Evolutionary conservation across 495 filamentous ascomycete species (phyloP), one percentile per base, ranked within the genome.

Genomic region (Penicillium coffeae): DNA sequence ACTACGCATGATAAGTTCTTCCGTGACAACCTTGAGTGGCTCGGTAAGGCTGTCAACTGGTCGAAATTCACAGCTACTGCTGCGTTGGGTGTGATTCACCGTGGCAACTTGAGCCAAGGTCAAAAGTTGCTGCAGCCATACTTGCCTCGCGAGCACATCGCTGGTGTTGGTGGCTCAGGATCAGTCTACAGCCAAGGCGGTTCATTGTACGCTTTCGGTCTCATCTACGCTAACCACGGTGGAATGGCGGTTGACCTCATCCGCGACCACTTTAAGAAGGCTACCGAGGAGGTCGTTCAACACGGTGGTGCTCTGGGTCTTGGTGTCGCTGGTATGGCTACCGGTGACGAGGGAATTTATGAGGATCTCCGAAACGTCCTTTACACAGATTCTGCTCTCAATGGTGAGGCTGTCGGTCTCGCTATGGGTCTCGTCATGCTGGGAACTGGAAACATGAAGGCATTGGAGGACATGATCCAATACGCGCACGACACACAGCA

Each of bases 51-150:
- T 37, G 89, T 97, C 13, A 99, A 99, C 72, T 99, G 94, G 94
- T 96, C 93, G 47, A 99, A 99, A 62, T 99, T 99, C 64, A 95
- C 94, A 1, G 94, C 94, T 5, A 99, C 94, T 9, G 94, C 94
- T 40, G 92, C 94, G 6, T 73, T 99, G 21, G 94, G 94, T 63
- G 93, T 96, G 22, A 96, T 99, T 46, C 94, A 99, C 68, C 83
- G 87, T 15, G 94, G 94, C 38, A 97, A 99, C 61, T 70, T 97
- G 35, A 86, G 84, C 18, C 91, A 97, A 63, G 91, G 91, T 3
- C 85, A 88, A 60, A 95, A 95, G 71, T 80, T 99, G 12, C 71
- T 99, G 21, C 88, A 95, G 56, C 94, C 94, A 14, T 99, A 99
- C 59, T 82, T 99, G 3, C 94, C 94, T 5, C 82, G 85, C 33